A percentile compares a stretch with the other conserved stretches of the same genome.
phyloP scores from a whole-genome alignment of 495 filamentous ascomycete genomes.

The Lasiosphaeris hirsuta region DNA sequence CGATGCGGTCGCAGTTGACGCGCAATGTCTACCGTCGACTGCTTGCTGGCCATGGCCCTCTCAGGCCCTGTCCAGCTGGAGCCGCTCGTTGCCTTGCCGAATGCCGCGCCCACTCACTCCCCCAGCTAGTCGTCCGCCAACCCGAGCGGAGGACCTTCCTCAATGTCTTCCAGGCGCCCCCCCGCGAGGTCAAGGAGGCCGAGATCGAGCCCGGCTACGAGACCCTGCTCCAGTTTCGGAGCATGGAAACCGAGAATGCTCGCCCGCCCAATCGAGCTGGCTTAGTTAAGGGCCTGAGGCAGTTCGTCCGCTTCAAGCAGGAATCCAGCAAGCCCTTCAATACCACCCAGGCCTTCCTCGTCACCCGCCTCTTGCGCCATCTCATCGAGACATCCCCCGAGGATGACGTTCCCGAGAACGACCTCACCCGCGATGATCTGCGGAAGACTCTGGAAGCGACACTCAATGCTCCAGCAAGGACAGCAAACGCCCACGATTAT shows the following conservation, averaged over 20 bases:
- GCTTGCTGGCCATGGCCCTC: constrained; percentile 59
- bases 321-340: constrained; percentile 51
- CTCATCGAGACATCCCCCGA: constrained; percentile 44
- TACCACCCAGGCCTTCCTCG: constrained; percentile 60
- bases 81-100: constrained; percentile 16
- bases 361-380: constrained; percentile 56
- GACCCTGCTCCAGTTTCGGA: constrained; percentile 49
- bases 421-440: constrained; percentile 51
- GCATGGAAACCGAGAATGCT: constrained; percentile 41
- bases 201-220: constrained; percentile 60
- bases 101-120: constrained; percentile 25
- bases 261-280: constrained; percentile 57
- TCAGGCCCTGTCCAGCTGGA: constrained; percentile 29
- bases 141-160: constrained; percentile 52
- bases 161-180: constrained; percentile 54
- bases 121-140: constrained; percentile 24
- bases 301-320: constrained; percentile 59
- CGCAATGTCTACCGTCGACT: constrained; percentile 69
- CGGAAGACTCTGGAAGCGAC: constrained; percentile 41
- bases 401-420: constrained; percentile 35
- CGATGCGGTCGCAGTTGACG: constrained; percentile 82
- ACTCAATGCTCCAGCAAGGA: constrained; percentile 31
- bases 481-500: constrained; percentile 40
- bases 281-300: constrained; percentile 59
- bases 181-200: constrained; percentile 49